Conservation (phyloP, 495 filamentous ascomycete species). For the Rhizodiscina lignyota region DNA sequence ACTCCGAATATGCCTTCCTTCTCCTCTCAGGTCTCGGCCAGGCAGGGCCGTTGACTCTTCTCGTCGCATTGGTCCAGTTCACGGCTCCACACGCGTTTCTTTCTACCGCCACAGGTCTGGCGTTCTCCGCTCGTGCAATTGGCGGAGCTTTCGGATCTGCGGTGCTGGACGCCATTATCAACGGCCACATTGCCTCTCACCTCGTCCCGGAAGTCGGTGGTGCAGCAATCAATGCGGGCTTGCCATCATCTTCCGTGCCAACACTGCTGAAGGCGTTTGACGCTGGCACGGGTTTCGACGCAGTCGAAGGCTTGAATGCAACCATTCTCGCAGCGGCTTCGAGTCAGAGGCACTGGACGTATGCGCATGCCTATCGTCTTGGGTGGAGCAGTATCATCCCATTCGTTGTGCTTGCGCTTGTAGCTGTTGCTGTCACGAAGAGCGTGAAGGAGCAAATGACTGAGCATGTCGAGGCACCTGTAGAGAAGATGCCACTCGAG, state of each 20-base stretch:
- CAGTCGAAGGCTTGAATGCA: slow-evolving; percentile 20
- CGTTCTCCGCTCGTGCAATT: slow-evolving; percentile 35
- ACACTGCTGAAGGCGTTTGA: slow-evolving; percentile 18
- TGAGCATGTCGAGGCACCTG: slow-evolving; percentile 17
- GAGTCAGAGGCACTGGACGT: slow-evolving; percentile 24
- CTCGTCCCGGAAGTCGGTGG: slow-evolving; percentile 22
- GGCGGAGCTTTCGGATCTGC: slow-evolving; percentile 38
- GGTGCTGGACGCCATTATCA: slow-evolving; percentile 36
- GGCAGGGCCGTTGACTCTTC: slow-evolving; percentile 30
- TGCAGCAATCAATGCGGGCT: slow-evolving; percentile 24
- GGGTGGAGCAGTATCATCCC: slow-evolving; percentile 36
- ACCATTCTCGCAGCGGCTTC: slow-evolving; percentile 22
- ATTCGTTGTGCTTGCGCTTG: slow-evolving; percentile 32
- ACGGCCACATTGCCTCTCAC: slow-evolving; percentile 24
- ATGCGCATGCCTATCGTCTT: slow-evolving; percentile 26
- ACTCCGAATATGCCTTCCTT: slow-evolving; percentile 30
- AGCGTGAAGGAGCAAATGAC: slow-evolving; percentile 26
- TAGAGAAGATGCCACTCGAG: no score
- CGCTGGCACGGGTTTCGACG: slow-evolving; percentile 5
- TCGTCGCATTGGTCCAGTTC: slow-evolving; percentile 35
- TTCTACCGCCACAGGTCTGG: slow-evolving; percentile 35
- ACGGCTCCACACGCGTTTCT: slow-evolving; percentile 36
- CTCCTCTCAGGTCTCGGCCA: slow-evolving; percentile 33
- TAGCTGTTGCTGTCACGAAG: slow-evolving; percentile 27
- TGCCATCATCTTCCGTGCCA: slow-evolving; percentile 24